A percentile compares a stretch with the other conserved stretches of the same genome.
phyloP scores from a whole-genome alignment of 306 rosid species.

The Trichosanthes truncata region DNA sequence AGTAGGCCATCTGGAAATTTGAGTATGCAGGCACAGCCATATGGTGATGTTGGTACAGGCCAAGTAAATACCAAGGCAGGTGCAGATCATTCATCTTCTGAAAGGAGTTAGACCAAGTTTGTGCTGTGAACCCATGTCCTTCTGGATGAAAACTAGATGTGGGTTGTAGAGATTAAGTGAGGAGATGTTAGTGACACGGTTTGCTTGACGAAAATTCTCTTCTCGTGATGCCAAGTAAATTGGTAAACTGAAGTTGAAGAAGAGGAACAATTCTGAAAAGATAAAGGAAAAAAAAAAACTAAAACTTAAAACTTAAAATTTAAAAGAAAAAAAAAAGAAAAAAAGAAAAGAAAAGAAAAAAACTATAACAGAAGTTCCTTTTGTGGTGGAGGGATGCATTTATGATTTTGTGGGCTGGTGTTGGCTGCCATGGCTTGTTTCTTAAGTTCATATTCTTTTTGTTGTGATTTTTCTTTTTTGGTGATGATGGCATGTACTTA shows the following conservation, averaged over 20 bases:
- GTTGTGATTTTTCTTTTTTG: neutral
- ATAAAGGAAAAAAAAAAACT: neutral
- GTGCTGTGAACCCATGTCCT: neutral
- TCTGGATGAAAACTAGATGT: conserved; percentile 13
- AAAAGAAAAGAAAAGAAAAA: neutral
- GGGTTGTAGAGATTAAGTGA: neutral
- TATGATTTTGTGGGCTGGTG: conserved; percentile 9
- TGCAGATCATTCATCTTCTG: conserved; percentile 33
- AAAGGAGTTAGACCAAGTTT: conserved; percentile 35
- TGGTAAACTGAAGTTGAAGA: neutral
- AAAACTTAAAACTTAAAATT: neutral
- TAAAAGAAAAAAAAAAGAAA: neutral
- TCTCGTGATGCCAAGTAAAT: conserved; percentile 3
- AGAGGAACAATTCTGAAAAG: neutral
- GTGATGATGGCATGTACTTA: conserved; percentile 8
- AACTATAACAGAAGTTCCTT: neutral
- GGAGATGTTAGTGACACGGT: conserved; percentile 1
- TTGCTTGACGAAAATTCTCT: neutral
- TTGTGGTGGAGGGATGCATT: conserved; percentile 3
- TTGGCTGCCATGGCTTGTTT: neutral
- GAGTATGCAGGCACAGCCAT: conserved; percentile 19
- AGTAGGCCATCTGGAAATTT: conserved; percentile 8
- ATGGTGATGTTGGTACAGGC: conserved; percentile 23
- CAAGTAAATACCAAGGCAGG: conserved; percentile 27
- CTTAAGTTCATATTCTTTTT: neutral